These are phyloP conservation scores for Diaporthe sp. DNA, from an alignment of 2,329 filamentous ascomycete genomes.

Conservation along the genomic window DNA sequence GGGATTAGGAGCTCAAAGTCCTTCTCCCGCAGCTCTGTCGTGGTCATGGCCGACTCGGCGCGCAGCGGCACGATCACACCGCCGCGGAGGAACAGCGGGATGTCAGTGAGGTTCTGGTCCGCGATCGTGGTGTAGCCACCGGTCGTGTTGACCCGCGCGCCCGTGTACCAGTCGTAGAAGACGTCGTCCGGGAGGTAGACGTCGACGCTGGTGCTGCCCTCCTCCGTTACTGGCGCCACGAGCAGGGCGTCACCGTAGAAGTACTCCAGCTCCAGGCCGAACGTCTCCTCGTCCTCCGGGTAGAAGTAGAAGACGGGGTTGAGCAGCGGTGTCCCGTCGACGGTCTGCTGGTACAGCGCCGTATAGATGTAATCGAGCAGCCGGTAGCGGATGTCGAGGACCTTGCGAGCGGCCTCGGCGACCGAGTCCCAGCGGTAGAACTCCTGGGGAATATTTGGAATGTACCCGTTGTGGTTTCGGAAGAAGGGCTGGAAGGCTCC, in stretches of 20 bases:
- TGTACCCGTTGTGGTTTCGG: constrained; percentile 75
- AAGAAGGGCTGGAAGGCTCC: constrained; percentile 83
- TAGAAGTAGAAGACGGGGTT: constrained; percentile 80
- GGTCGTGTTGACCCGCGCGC: constrained; percentile 57
- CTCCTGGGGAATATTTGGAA: constrained; percentile 70
- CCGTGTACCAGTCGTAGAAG: constrained; percentile 67
- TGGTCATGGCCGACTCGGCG: constrained; percentile 70
- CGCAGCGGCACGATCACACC: constrained; percentile 76
- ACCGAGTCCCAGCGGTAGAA: constrained; percentile 78
- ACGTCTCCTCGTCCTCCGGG: constrained; percentile 60
- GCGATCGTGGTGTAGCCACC: constrained; percentile 54
- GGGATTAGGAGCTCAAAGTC: constrained; percentile 81
- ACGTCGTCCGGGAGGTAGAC: constrained; percentile 62
- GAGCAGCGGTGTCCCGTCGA: constrained; percentile 74
- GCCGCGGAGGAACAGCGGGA: constrained; percentile 77
- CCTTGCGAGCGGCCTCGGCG: constrained; percentile 71
- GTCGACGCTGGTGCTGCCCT: constrained; percentile 58
- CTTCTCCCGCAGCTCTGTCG: constrained; percentile 71
- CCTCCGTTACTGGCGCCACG: constrained; percentile 60
- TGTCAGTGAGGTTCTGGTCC: constrained; percentile 60
- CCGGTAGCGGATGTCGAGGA: constrained; percentile 77
- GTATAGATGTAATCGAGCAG: constrained; percentile 84
- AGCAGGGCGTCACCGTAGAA: constrained; percentile 61
- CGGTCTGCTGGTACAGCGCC: constrained; percentile 71
- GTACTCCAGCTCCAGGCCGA: constrained; percentile 60